A percentile compares a stretch with the other conserved stretches of the same genome.
Evolutionary conservation across 23 red algal genomes (phyloP).

Genomic region (Rhodosorus marinus): DNA sequence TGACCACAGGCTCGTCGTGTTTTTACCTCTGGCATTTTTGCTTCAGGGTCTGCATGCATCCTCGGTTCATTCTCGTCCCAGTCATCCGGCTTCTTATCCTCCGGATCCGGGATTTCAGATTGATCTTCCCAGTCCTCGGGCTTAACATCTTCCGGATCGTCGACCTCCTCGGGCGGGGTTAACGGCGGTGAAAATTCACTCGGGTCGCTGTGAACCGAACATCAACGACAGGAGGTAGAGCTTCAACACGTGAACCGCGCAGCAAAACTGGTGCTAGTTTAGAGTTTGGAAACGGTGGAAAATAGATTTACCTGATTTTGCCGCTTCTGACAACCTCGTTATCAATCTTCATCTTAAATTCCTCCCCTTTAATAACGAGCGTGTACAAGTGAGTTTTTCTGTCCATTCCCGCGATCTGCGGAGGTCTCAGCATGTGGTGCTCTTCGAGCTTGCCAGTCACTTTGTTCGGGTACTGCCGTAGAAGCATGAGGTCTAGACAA

Average conservation of each 20-base stretch:
- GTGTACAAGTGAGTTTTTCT: neutral
- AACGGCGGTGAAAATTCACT: constrained; percentile 84
- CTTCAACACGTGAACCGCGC: too few species aligned
- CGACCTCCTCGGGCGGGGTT: constrained; percentile 76
- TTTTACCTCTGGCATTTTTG: constrained; percentile 29
- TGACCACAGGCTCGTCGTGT: too few species aligned
- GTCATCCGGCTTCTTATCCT: constrained; percentile 71
- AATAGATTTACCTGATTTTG: too few species aligned
- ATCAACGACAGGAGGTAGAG: too few species aligned
- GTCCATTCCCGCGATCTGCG: neutral
- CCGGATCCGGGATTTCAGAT: constrained; percentile 65
- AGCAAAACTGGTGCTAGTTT: too few species aligned
- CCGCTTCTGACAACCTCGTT: too few species aligned
- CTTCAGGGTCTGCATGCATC: constrained; percentile 76
- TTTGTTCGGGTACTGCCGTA: neutral
- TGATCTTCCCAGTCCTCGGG: constrained; percentile 90
- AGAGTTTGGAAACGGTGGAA: too few species aligned
- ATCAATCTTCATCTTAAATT: too few species aligned
- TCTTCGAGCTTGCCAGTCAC: constrained; percentile 43
- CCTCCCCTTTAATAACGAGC: too few species aligned
- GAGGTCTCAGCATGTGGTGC: constrained; percentile 69
- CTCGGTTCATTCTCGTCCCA: constrained; percentile 95
- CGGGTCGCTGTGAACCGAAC: too few species aligned
- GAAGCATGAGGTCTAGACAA: neutral
- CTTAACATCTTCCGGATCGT: constrained; percentile 91